Evolutionary conservation across 1,139 yeast species (phyloP).

Genomic region (Magnusiomyces tetraspermus): DNA sequence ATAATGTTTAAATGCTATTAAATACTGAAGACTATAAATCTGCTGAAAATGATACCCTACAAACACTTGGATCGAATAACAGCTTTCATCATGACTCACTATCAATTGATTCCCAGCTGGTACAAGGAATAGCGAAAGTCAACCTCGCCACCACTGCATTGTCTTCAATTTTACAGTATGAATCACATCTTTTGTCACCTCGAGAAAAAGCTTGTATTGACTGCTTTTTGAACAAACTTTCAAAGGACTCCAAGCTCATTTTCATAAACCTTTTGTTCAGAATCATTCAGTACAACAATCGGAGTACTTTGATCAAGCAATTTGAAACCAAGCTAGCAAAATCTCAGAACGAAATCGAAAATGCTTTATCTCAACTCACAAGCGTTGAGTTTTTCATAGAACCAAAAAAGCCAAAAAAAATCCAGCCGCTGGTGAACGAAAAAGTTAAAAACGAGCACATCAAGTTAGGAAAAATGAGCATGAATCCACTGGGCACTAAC

Average conservation of each 20-base stretch:
- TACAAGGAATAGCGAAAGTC: neutral
- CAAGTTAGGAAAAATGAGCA: neutral
- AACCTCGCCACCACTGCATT: neutral
- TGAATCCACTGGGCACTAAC: neutral
- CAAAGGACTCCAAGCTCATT: constrained; percentile 8
- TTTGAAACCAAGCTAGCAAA: neutral
- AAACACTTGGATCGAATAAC: no score
- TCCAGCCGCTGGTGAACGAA: neutral
- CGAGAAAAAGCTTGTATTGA: constrained; percentile 10
- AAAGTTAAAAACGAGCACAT: neutral
- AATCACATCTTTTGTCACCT: neutral
- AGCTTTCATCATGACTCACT: no score
- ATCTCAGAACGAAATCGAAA: neutral
- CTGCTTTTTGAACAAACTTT: constrained; percentile 4
- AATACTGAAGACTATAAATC: no score
- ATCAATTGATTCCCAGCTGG: neutral
- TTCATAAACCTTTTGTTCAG: constrained; percentile 10
- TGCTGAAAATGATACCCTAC: no score
- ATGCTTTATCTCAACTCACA: neutral
- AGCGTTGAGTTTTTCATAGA: neutral
- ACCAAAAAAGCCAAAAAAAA: neutral
- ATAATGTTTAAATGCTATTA: no score
- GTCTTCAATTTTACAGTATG: neutral
- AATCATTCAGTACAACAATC: neutral
- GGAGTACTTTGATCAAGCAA: neutral